Percentiles rank a stretch among this genome's conserved stretches.
phyloP scores from a whole-genome alignment of 2,329 filamentous ascomycete species.

The Ophiostoma ulmi region DNA sequence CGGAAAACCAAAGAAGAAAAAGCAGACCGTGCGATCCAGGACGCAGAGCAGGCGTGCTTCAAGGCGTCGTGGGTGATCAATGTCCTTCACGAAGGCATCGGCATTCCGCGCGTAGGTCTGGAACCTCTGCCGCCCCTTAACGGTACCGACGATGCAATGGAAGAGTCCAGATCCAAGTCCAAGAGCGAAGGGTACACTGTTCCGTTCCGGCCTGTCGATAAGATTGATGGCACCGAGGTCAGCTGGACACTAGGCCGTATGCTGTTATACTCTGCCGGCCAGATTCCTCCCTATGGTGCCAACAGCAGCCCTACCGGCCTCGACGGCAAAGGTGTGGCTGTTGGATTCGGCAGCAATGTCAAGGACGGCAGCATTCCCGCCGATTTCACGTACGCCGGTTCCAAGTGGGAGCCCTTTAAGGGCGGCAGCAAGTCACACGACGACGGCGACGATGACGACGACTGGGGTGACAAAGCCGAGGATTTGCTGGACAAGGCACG shows the following conservation, averaged over 20 bases:
- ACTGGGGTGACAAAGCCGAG: conserved; percentile 49
- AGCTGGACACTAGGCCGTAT: conserved; percentile 98
- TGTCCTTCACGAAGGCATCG: conserved; percentile 91
- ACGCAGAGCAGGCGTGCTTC: conserved; percentile 86
- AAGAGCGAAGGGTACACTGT: conserved; percentile 62
- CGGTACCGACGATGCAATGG: conserved; percentile 63
- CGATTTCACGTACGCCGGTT: conserved; percentile 82
- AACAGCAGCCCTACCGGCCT: conserved; percentile 6
- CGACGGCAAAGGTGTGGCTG: conserved; percentile 56
- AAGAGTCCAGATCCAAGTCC: conserved; percentile 37
- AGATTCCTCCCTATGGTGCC: conserved; percentile 60
- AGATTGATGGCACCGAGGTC: conserved; percentile 84
- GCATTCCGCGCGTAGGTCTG: conserved; percentile 77
- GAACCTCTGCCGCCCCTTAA: conserved; percentile 63
- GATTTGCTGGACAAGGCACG: conserved; percentile 62
- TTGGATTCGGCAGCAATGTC: conserved; percentile 90
- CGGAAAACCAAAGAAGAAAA: conserved; percentile 45
- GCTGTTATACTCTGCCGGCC: conserved; percentile 86
- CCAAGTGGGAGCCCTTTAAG: conserved; percentile 40
- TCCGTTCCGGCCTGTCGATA: conserved; percentile 87
- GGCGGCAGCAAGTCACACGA: conserved; percentile 51
- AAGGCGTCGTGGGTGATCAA: conserved; percentile 98
- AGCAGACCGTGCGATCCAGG: conserved; percentile 69
- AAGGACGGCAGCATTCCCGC: conserved; percentile 51
- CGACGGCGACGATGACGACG: conserved; percentile 53